Percentiles rank a stretch among this genome's conserved stretches.
phyloP scores from a whole-genome alignment of 2,329 filamentous ascomycete species.

The Catunica adiposa region DNA sequence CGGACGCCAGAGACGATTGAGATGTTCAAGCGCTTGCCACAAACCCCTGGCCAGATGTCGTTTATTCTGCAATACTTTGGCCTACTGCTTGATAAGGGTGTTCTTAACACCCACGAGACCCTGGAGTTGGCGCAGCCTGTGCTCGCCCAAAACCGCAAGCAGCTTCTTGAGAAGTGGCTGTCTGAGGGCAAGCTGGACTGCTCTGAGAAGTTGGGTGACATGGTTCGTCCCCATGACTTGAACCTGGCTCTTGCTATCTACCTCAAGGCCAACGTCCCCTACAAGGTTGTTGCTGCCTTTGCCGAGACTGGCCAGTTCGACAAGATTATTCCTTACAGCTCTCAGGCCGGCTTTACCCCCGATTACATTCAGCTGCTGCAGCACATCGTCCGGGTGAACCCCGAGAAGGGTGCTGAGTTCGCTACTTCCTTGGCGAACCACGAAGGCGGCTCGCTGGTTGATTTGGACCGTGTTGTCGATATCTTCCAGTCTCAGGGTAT shows the following conservation, averaged over 20 bases:
- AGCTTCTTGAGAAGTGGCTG: conserved; percentile 95
- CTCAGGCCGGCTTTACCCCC: conserved; percentile 74
- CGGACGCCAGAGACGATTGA: conserved; percentile 91
- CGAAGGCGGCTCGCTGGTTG: conserved; percentile 71
- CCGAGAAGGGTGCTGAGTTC: conserved; percentile 89
- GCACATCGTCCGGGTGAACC: conserved; percentile 79
- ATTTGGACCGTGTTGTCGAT: conserved; percentile 87
- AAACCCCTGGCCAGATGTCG: conserved; percentile 72
- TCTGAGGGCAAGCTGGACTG: conserved; percentile 89
- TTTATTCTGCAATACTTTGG: conserved; percentile 96
- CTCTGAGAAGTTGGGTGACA: conserved; percentile 90
- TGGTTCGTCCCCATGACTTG: conserved; percentile 78
- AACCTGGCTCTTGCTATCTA: conserved; percentile 80
- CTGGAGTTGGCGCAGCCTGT: conserved; percentile 87
- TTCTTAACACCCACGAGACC: conserved; percentile 82
- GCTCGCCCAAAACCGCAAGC: conserved; percentile 82
- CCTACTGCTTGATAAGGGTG: conserved; percentile 88
- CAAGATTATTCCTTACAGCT: conserved; percentile 83
- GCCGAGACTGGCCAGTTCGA: conserved; percentile 95
- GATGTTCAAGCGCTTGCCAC: conserved; percentile 75
- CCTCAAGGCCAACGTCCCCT: conserved; percentile 71
- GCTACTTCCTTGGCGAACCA: conserved; percentile 83
- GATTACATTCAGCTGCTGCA: conserved; percentile 86
- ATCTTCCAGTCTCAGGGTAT: conserved; percentile 97
- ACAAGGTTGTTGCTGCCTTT: conserved; percentile 89